A percentile compares a stretch with the other conserved stretches of the same genome.
Evolutionary conservation across 2,329 filamentous ascomycete species (phyloP).

Genomic region (Penicillium decumbens): DNA sequence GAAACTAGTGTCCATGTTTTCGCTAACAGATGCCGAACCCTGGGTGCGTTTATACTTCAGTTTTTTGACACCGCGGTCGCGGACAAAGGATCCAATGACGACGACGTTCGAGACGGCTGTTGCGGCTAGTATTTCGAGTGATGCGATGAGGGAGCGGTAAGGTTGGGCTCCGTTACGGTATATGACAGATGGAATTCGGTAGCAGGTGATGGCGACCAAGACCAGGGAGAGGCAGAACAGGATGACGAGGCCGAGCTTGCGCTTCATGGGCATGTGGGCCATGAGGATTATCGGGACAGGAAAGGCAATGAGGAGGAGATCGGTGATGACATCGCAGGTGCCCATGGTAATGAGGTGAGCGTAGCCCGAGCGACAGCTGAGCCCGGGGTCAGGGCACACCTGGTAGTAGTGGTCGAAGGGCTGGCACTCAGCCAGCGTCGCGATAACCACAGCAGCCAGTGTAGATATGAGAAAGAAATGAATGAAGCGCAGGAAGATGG

Average conservation of each 20-base stretch:
- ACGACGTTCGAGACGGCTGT: conserved; percentile 82
- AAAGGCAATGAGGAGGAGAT: conserved; percentile 79
- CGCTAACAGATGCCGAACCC: conserved; percentile 46
- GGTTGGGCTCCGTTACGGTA: conserved; percentile 68
- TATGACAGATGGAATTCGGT: conserved; percentile 76
- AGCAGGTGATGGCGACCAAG: conserved; percentile 73
- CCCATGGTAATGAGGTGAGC: conserved; percentile 86
- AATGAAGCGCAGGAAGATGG: conserved; percentile 65
- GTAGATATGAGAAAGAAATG: conserved; percentile 72
- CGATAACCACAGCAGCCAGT: conserved; percentile 73
- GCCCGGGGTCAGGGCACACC: conserved; percentile 78
- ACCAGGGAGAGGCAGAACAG: conserved; percentile 82
- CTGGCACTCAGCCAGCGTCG: conserved; percentile 76
- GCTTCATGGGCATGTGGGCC: conserved; percentile 69
- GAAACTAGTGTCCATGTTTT: conserved; percentile 41
- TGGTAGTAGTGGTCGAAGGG: conserved; percentile 74
- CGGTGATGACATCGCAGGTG: conserved; percentile 80
- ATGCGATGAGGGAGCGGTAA: conserved; percentile 82
- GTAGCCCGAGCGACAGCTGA: conserved; percentile 78
- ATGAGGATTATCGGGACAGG: conserved; percentile 82
- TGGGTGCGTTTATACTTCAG: conserved; percentile 62
- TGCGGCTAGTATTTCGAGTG: conserved; percentile 83
- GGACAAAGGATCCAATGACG: conserved; percentile 85
- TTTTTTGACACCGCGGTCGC: conserved; percentile 87
- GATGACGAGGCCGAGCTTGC: conserved; percentile 71